Evolutionary conservation across 192 early-diverging fungal genomes (phyloP).

Genomic region (Coemansia asiatica): DNA sequence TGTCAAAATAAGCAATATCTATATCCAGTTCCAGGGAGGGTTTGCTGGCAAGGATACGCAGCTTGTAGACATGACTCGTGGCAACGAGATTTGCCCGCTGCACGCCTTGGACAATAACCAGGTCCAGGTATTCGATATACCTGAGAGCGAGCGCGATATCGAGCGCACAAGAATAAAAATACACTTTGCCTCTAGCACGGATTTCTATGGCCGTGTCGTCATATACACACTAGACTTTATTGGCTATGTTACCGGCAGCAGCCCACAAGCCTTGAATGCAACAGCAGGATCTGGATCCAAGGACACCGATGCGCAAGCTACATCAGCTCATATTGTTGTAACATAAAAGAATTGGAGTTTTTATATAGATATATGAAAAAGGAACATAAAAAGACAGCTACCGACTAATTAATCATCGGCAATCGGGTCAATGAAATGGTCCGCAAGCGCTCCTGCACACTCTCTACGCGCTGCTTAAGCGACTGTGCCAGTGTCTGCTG

Average conservation of each 20-base stretch:
- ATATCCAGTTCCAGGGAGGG: constrained; percentile 83
- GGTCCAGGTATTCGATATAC: constrained; percentile 54
- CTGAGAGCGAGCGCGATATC: constrained; percentile 21
- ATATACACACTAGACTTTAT: constrained; percentile 73
- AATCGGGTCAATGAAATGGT: constrained; percentile 10
- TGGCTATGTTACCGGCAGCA: constrained; percentile 36
- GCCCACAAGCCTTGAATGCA: not conserved
- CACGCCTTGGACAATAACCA: constrained; percentile 77
- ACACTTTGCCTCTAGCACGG: constrained; percentile 57
- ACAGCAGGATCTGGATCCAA: not conserved
- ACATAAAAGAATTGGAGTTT: not conserved
- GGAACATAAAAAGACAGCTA: not conserved
- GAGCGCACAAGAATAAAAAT: constrained; percentile 16
- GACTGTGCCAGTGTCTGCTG: constrained; percentile 51
- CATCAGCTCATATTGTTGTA: not conserved
- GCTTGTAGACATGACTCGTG: constrained; percentile 51
- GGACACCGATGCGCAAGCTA: not conserved
- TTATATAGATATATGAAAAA: not conserved
- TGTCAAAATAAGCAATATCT: constrained; percentile 44
- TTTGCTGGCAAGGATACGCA: constrained; percentile 76
- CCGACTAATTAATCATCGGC: not conserved
- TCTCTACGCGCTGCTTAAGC: constrained; percentile 37
- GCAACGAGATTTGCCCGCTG: constrained; percentile 51
- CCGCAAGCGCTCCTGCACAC: constrained; percentile 41
- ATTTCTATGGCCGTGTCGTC: constrained; percentile 84